Base-by-base conservation (phyloP, 306 rosid species). In the Fragaria iinumae region DNA sequence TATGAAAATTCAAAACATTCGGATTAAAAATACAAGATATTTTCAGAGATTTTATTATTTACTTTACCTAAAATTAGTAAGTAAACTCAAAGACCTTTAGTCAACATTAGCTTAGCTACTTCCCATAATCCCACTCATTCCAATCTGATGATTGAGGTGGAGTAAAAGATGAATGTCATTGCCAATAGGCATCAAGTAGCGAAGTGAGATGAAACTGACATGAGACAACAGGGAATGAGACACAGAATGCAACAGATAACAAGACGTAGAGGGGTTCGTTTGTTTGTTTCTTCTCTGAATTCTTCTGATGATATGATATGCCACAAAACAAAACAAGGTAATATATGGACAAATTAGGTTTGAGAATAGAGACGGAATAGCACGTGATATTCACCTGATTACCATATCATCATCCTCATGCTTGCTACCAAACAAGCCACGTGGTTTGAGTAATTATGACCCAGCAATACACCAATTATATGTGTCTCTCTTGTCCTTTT, bases 361-460 rank as follows among this genome's bases (percentile, higher is more conserved):
- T 6, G 10, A 56, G 39, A 52, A 12, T 6, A 23, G 68, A 23
- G 67, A 39, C 23, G 41, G 25, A 3, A 14, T 45, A 23, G 67
- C 77, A 73, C 49, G 77, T 73, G 77, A 73, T 39, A 39, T 57
- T 57, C 77, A 73, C 67, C 77, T 56, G 77, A 25, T 41, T 47
- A 55, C 39, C 52, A 23, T 39, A 73, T 73, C 66, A 38, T 72
- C 23, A 1, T 32, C 36, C 36, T 53, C 76, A 52, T 9, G 64
- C 53, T 52, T 34, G 20, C 76, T 21, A 13, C 55, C 50, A 38
- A 65, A 65, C 47, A 36, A 36, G 23, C 23, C 47, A 18, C 69
- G 69, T 65, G 69, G 25, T 62, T 13, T 11, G 9, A 65, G 11
- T 65, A 2, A 2, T 32, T 32, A 29, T 59, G 39, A 27, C 32